Percentiles rank a stretch among this genome's conserved stretches.
Evolutionary conservation across 768 basidiomycete genomes (phyloP).

Genomic region (Boletus tylopilopsis): DNA sequence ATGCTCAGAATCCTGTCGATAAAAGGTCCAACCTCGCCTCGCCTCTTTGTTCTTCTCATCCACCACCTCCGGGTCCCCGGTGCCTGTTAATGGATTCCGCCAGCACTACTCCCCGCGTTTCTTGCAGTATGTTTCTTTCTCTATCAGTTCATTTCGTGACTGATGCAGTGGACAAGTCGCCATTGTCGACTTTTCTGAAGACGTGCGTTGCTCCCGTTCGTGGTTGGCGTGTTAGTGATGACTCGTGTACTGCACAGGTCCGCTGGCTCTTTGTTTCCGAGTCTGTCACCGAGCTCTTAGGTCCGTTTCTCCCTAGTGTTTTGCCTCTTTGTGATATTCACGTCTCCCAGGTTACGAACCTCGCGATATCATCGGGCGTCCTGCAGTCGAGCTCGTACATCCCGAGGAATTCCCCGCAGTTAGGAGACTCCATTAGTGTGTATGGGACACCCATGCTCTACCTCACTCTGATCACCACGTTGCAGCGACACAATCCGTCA

Average conservation of each 20-base stretch:
- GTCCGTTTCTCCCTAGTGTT: slow-evolving; percentile 28
- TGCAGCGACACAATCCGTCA: slow-evolving; percentile 67
- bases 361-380: slow-evolving; percentile 61
- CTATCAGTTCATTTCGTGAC: background rate
- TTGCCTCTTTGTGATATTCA: background rate
- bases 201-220: slow-evolving; percentile 38
- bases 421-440: slow-evolving; percentile 66
- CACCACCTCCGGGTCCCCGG: no score
- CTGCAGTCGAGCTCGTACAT: slow-evolving; percentile 74
- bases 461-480: background rate
- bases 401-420: slow-evolving; percentile 71
- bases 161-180: slow-evolving; percentile 46
- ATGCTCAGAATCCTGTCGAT: slow-evolving; percentile 9
- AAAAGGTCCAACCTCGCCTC: slow-evolving; percentile 11
- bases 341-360: slow-evolving; percentile 61
- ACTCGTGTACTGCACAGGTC: slow-evolving; percentile 39
- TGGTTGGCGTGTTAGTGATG: background rate
- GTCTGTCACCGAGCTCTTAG: slow-evolving; percentile 62
- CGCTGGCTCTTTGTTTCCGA: slow-evolving; percentile 66
- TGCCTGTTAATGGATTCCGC: slow-evolving; percentile 38
- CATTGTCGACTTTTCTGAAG: slow-evolving; percentile 76
- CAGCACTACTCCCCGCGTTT: slow-evolving; percentile 53
- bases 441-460: background rate
- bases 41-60: background rate
- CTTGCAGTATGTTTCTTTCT: slow-evolving; percentile 60